Base-by-base conservation (phyloP, 1,139 yeast genomes). In the Pneumocystis carinii region DNA sequence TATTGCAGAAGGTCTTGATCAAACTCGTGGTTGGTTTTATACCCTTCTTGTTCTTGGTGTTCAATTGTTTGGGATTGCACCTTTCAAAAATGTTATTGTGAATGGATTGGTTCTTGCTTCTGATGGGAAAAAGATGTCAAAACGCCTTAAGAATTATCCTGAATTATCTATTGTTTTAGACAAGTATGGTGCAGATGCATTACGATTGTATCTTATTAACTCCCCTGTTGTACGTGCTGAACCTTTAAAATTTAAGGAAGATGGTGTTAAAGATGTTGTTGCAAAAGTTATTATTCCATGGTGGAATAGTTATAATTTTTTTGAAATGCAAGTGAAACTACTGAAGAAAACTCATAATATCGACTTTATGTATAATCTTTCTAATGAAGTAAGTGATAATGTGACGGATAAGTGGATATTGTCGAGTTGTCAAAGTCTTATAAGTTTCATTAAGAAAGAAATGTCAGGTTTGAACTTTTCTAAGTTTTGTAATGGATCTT, bases 1-100 rank as follows among this genome's bases (percentile, higher is more conserved):
- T 76, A 94, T 92, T 71, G 86, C 97, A 66, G 99, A 92, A 79
- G 99, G 99, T 77, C 83, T 92, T 71, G 99, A 92, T 78, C 99
- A 92, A 79, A 92, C 99, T 63, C 88, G 99, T 83, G 99, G 99
- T 74, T 92, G 99, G 99, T 94, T 94, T 78, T 94, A 94, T 77
- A 92, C 98, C 62, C 81, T 94, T 74, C 86, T 96, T 59, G 97
- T 94, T 36, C 81, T 94, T 71, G 98, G 98, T 74, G 89, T 96
- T 65, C 97, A 92, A 71, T 79, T 94, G 71, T 92, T 92, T 78
- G 86, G 87, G 71, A 82, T 85, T 65, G 95, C 95, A 67, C 97
- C 98, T 61, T 94, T 87, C 80, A 80, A 92, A 76, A 94, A 94
- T 74, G 96, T 92, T 70, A 89, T 92, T 75, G 98, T 94, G 64